Percentiles rank a stretch among this genome's conserved stretches.
Conservation (phyloP, 129 eudicot species). For the sunflower (Helianthus annuus) region DNA sequence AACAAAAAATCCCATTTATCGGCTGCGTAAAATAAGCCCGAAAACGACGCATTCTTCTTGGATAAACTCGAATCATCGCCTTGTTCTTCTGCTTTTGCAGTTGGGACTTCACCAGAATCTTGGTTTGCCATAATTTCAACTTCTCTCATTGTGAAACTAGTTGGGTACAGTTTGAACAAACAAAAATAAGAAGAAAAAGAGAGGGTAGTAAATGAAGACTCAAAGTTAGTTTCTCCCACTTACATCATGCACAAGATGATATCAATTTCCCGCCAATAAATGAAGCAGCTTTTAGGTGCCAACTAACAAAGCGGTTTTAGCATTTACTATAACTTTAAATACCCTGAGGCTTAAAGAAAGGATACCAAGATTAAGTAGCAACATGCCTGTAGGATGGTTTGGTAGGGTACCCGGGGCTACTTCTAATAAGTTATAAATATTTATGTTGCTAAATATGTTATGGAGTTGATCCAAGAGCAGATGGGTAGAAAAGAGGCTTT, state of each 20-base stretch:
- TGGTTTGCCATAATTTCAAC: conserved; percentile 43
- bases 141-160: conserved; percentile 44
- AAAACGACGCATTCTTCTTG: conserved; percentile 36
- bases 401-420: no score
- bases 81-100: conserved; percentile 29
- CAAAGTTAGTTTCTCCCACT: conserved; percentile 19
- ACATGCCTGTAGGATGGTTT: no score
- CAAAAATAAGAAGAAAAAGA: neutral
- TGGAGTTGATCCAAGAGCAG: no score
- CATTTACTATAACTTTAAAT: conserved; percentile 11
- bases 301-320: conserved; percentile 43
- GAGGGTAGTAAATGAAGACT: conserved; percentile 12
- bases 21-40: conserved; percentile 67
- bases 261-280: conserved; percentile 45
- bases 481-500: no score
- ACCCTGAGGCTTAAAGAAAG: neutral
- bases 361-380: neutral
- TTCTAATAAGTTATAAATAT: no score
- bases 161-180: conserved; percentile 6
- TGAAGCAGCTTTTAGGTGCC: conserved; percentile 40
- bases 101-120: conserved; percentile 27
- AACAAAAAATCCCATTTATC: conserved; percentile 61
- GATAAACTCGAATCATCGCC: conserved; percentile 36
- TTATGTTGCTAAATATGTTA: no score
- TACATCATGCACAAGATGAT: conserved; percentile 26